These are phyloP conservation scores for Ziziphus jujuba DNA, from an alignment of 306 rosid species.

Conservation along the genomic window DNA sequence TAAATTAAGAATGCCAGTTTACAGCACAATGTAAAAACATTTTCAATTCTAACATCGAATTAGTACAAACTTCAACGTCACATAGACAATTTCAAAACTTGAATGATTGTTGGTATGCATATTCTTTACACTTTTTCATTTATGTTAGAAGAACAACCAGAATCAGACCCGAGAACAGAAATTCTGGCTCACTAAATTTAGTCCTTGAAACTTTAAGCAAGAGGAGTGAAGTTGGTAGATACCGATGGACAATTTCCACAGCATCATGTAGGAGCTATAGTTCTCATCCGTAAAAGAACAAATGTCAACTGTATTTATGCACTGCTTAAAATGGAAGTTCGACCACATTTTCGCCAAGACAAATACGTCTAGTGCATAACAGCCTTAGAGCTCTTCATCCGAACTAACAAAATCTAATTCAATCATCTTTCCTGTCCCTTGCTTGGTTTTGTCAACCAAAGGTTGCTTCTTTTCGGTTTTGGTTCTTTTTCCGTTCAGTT, in stretches of 20 bases:
- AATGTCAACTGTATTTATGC: not conserved
- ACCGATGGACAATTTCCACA: not conserved
- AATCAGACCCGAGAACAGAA: not conserved
- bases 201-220: not conserved
- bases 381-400: constrained; percentile 62
- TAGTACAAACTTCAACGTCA: no score
- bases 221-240: no score
- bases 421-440: constrained; percentile 59
- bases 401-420: constrained; percentile 75
- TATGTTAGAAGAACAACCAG: not conserved
- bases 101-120: no score
- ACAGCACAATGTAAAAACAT: no score
- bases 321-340: not conserved
- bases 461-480: constrained; percentile 37
- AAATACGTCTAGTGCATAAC: not conserved
- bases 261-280: no score
- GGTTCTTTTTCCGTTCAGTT: constrained; percentile 49
- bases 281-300: not conserved
- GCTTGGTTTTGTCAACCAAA: constrained; percentile 38
- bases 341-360: not conserved
- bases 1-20: no score
- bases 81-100: no score
- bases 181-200: not conserved
- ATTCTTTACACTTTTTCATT: no score
- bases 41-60: no score